Conservation (phyloP, 805 yeast genomes). For the Lipomyces sp. region DNA sequence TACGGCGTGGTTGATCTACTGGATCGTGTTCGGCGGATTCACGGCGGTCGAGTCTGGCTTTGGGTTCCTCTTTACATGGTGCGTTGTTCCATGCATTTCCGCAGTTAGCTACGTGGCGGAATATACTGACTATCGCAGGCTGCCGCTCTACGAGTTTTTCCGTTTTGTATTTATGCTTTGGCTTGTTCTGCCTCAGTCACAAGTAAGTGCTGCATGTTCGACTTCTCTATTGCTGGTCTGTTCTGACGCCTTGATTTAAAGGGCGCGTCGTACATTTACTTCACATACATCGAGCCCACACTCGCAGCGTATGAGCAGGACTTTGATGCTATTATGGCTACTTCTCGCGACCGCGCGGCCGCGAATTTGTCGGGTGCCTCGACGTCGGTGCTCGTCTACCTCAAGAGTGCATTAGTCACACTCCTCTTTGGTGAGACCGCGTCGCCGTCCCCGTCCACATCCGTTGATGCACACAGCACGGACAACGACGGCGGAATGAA, state of each 20-base stretch:
- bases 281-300: constrained; percentile 22
- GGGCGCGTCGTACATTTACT: constrained; percentile 21
- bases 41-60: constrained; percentile 43
- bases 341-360: constrained; percentile 6
- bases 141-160: constrained; percentile 56
- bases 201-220: constrained; percentile 31
- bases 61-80: constrained; percentile 43
- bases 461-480: too few relatives aligned
- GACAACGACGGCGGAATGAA: too few relatives aligned
- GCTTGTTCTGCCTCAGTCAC: constrained; percentile 55
- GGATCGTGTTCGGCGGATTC: constrained; percentile 58
- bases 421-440: too few relatives aligned
- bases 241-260: not conserved
- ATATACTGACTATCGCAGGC: constrained; percentile 31
- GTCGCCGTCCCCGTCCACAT: too few relatives aligned
- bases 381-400: too few relatives aligned
- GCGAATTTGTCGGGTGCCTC: not conserved
- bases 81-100: not conserved
- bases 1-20: constrained; percentile 54
- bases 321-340: constrained; percentile 3
- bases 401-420: too few relatives aligned
- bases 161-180: constrained; percentile 53
- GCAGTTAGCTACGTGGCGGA: not conserved
- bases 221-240: not conserved
- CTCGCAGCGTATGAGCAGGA: constrained; percentile 21